Conservation (phyloP, 176 grass and related monocot species). For the Carex cristatella region DNA sequence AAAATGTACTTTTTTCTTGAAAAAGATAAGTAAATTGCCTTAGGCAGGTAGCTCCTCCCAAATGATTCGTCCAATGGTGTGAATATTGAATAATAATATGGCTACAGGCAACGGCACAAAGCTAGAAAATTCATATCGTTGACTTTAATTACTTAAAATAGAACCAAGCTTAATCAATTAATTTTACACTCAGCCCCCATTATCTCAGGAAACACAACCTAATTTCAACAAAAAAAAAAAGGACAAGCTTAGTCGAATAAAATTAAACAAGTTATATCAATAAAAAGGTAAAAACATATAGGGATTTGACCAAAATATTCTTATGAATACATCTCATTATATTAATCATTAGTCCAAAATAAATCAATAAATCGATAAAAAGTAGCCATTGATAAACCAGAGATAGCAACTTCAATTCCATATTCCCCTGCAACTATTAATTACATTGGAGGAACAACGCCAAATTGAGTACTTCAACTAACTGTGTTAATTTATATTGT, state of each 20-base stretch:
- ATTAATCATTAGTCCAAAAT: not conserved
- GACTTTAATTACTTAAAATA: not conserved
- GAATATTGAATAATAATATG: not conserved
- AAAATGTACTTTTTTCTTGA: not conserved
- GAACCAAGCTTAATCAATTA: not conserved
- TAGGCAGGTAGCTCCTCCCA: not conserved
- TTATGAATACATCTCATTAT: not conserved
- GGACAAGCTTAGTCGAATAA: too few species aligned
- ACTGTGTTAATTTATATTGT: not conserved
- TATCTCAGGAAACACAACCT: not conserved
- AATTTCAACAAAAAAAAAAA: not conserved
- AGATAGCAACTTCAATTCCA: too few species aligned
- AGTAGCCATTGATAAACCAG: too few species aligned
- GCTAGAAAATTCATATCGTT: not conserved
- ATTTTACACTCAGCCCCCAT: not conserved
- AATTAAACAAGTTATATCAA: too few species aligned
- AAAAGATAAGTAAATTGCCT: not conserved
- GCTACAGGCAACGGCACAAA: not conserved
- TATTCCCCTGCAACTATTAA: too few species aligned
- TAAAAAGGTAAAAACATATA: not conserved
- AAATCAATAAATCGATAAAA: not conserved
- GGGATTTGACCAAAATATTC: not conserved
- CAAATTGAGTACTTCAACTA: conserved; percentile 1
- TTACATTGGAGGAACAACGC: not conserved
- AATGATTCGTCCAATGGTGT: not conserved